Base-by-base conservation (phyloP, 129 eudicot genomes). In the Helianthus annuus region DNA sequence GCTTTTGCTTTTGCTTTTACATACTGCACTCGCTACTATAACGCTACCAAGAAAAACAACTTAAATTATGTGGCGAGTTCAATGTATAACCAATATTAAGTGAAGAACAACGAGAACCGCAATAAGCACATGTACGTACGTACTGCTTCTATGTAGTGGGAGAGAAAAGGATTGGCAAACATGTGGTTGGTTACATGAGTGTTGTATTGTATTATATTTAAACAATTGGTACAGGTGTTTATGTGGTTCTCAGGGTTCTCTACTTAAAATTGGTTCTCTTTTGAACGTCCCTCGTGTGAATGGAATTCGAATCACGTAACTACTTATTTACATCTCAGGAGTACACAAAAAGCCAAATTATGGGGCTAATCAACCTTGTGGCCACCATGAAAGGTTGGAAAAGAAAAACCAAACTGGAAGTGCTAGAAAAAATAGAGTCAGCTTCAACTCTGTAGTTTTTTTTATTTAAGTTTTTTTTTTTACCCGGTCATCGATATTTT, bases 321-420 rank as follows among this genome's bases (percentile, higher is more conserved):
- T 53, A 22, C 10, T 34, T 5, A 3, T 29, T 66, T n/a, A 36
- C 54, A 48, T 74, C 40, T 73, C 83, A 94, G 98, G 97, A 90
- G 71, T 94, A 94, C 83, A 82, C 83, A 38, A 90, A 94, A 71
- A 89, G 72, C 78, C 98, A 94, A 84, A 81, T 88, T 17, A 69
- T 77, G n/a, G 98, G 98, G 69, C 78, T 94, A 67, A 62, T 94
- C 68, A 94, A 94, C 87, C 96, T 94, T 19, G 98, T 94, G 24
- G 96, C 98, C 39, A 85, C 97, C 4, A 88, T 94, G 97, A 94
- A 90, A 79, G 88, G 98, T 34, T 94, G 97, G 98, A 94, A 88
- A 78, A 90, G 96, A 70, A 93, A 90, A 88, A 90, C 90, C 68
- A 87, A 87, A 82, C 69, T 83, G 80, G 98, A 94, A 73, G 83